These are phyloP conservation scores for Apiospora marii DNA, from an alignment of 2,329 filamentous ascomycete genomes.

Conservation along the genomic window DNA sequence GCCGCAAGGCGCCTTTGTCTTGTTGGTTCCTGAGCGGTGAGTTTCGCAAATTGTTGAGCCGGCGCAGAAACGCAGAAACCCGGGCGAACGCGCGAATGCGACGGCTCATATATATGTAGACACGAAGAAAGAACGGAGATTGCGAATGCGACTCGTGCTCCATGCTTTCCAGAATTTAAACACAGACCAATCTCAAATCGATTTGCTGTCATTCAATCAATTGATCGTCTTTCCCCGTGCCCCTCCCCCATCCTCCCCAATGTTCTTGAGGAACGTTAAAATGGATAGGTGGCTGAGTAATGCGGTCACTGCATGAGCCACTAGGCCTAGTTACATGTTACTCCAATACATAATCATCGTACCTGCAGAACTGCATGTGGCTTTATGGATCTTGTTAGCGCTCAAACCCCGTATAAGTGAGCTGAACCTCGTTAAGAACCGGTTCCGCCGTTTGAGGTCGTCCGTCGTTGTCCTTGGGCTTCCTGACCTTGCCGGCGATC, in stretches of 20 bases:
- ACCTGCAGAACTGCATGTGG: neutral
- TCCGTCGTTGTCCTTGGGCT: neutral
- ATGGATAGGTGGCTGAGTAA: neutral
- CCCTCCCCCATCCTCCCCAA: slow-evolving; percentile 1
- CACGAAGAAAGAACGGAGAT: neutral
- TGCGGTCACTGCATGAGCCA: neutral
- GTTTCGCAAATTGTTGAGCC: slow-evolving; percentile 19
- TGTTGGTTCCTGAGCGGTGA: slow-evolving; percentile 3
- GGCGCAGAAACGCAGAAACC: neutral
- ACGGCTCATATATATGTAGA: neutral
- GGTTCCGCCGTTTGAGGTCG: neutral
- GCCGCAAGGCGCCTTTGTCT: slow-evolving; percentile 3
- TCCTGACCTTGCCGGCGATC: neutral
- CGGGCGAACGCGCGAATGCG: slow-evolving; percentile 2
- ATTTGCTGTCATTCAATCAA: neutral
- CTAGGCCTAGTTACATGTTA: neutral
- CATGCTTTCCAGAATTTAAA: neutral
- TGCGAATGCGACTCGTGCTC: neutral
- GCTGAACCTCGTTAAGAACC: neutral
- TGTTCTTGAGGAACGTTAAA: neutral
- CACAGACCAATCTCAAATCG: neutral
- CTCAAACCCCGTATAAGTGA: neutral
- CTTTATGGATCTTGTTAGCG: neutral
- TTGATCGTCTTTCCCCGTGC: neutral
- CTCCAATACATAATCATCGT: neutral